Evolutionary conservation across 768 basidiomycete species (phyloP).

Genomic region (Lactarius trivialis): DNA sequence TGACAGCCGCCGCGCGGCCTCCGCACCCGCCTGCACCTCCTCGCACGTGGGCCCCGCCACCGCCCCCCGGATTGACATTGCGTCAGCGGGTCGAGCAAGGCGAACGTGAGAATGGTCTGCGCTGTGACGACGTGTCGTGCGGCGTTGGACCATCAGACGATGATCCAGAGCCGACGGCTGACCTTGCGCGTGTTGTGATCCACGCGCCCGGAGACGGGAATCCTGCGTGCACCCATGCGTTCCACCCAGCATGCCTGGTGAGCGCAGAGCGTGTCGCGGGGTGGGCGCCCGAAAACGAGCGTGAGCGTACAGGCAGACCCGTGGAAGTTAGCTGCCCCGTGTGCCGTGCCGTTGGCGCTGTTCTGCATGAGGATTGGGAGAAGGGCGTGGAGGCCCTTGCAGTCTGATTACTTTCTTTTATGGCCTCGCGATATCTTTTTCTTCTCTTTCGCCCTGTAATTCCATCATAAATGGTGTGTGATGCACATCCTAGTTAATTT

Average conservation of each 20-base stretch:
- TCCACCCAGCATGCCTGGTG: slow-evolving; percentile 71
- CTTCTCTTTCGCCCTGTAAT: not conserved
- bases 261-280: slow-evolving; percentile 57
- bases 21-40: slow-evolving; percentile 28
- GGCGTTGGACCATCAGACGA: slow-evolving; percentile 72
- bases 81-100: slow-evolving; percentile 67
- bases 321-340: slow-evolving; percentile 73
- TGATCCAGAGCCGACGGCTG: slow-evolving; percentile 42
- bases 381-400: slow-evolving; percentile 33
- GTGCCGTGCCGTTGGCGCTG: slow-evolving; percentile 57
- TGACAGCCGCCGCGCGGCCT: slow-evolving; percentile 8
- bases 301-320: slow-evolving; percentile 25
- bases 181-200: slow-evolving; percentile 37
- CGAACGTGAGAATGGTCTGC: slow-evolving; percentile 64
- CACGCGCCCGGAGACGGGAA: slow-evolving; percentile 25
- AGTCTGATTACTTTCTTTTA: not conserved
- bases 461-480: not conserved
- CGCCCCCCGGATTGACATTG: slow-evolving; percentile 61
- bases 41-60: slow-evolving; percentile 51
- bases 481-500: not conserved
- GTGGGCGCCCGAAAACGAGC: slow-evolving; percentile 39
- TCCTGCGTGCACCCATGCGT: slow-evolving; percentile 54
- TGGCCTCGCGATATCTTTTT: not conserved
- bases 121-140: slow-evolving; percentile 69
- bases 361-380: slow-evolving; percentile 58